Percentiles rank a stretch among this genome's conserved stretches.
Evolutionary conservation across 2,329 filamentous ascomycete species (phyloP).

Genomic region (Phaeoacremonium minimum): DNA sequence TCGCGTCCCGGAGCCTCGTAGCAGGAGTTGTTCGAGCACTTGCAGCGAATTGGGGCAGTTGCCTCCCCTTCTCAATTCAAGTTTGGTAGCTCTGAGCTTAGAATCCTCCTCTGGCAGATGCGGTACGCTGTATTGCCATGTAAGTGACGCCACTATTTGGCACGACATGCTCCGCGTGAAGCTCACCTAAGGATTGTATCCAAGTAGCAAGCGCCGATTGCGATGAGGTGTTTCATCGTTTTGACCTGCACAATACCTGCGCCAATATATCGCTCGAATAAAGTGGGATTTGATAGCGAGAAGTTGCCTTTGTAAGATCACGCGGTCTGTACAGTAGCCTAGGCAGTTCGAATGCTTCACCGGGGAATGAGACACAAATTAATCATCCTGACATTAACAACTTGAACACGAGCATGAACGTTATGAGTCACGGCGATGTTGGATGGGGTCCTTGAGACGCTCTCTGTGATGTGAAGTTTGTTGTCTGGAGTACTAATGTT

Average conservation of each 20-base stretch:
- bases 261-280: too few species aligned
- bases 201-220: conserved; percentile 65
- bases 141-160: not conserved
- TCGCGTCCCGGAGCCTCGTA: conserved; percentile 6
- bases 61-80: conserved; percentile 61
- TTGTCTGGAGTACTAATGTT: too few species aligned
- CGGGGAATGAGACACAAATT: too few species aligned
- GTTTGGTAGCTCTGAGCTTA: conserved; percentile 61
- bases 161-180: not conserved
- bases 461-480: too few species aligned
- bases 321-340: too few species aligned
- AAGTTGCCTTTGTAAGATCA: too few species aligned
- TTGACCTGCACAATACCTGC: not conserved
- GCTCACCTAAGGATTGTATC: conserved; percentile 65
- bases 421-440: too few species aligned
- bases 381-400: too few species aligned
- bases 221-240: conserved; percentile 54
- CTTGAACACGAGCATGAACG: too few species aligned
- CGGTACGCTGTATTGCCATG: conserved; percentile 45
- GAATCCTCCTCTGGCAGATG: conserved; percentile 67
- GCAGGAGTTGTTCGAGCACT: conserved; percentile 61
- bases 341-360: too few species aligned
- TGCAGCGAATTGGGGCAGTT: conserved; percentile 71
- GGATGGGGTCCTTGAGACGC: too few species aligned
- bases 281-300: too few species aligned